These are phyloP conservation scores for Plasmodium blacklocki DNA, from an alignment of 169 alveolate species.

Conservation along the genomic window DNA sequence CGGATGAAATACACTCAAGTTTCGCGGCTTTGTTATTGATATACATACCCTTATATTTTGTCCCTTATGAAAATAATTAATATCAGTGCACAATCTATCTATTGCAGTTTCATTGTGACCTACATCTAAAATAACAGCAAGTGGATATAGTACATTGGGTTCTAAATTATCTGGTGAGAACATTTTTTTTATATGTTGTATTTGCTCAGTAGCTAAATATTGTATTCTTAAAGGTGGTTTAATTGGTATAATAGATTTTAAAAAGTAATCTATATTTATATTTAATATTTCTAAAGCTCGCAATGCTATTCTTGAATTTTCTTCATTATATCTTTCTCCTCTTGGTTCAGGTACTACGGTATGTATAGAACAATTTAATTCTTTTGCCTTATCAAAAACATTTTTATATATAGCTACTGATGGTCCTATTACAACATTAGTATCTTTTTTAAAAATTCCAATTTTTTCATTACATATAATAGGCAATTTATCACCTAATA, in stretches of 20 bases:
- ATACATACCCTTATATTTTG: slow-evolving; percentile 42
- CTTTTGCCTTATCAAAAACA: slow-evolving; percentile 72
- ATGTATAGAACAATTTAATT: slow-evolving; percentile 39
- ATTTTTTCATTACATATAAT: slow-evolving; percentile 91
- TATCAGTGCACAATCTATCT: slow-evolving; percentile 83
- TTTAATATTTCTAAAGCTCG: slow-evolving; percentile 68
- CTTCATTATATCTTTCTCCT: slow-evolving; percentile 79
- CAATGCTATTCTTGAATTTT: slow-evolving; percentile 80
- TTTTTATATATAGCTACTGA: slow-evolving; percentile 78
- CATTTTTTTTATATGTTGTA: slow-evolving; percentile 22
- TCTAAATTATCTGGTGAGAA: not conserved
- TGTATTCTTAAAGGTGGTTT: slow-evolving; percentile 80
- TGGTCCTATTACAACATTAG: slow-evolving; percentile 92
- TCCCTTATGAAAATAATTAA: slow-evolving; percentile 56
- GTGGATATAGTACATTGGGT: slow-evolving; percentile 32
- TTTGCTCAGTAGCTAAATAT: slow-evolving; percentile 80
- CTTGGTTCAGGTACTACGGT: slow-evolving; percentile 55
- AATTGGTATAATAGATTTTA: slow-evolving; percentile 46
- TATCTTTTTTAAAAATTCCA: slow-evolving; percentile 89
- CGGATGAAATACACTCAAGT: slow-evolving; percentile 30
- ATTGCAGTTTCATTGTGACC: slow-evolving; percentile 92
- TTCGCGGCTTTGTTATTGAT: slow-evolving; percentile 55
- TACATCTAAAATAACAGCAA: slow-evolving; percentile 88
- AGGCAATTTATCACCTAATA: slow-evolving; percentile 90
- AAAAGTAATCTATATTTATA: slow-evolving; percentile 31